These are phyloP conservation scores for Prunus yedoensis DNA, from an alignment of 331 rosid species.

Conservation along the genomic window DNA sequence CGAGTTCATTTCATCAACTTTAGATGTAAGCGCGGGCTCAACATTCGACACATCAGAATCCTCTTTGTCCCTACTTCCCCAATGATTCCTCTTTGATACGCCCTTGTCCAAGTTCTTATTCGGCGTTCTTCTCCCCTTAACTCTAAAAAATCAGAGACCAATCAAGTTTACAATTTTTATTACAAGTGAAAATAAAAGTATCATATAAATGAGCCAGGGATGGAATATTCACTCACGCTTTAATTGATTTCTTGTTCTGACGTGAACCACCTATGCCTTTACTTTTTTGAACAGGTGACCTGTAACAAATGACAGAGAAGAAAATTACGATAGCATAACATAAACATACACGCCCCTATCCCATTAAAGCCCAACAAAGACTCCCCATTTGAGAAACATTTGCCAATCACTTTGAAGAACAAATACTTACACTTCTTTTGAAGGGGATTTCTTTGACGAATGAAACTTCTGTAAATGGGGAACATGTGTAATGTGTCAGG, in stretches of 20 bases:
- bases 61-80: constrained; percentile 58
- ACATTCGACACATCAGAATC: constrained; percentile 57
- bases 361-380: background rate
- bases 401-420: background rate
- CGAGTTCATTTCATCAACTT: constrained; percentile 53
- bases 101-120: constrained; percentile 49
- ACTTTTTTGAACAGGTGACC: constrained; percentile 50
- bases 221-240: constrained; percentile 52
- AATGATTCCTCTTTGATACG: constrained; percentile 33
- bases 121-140: constrained; percentile 58
- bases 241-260: constrained; percentile 39
- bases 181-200: constrained; percentile 9
- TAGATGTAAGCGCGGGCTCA: constrained; percentile 35
- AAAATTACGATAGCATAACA: constrained; percentile 18
- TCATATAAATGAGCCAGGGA: constrained; percentile 21
- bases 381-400: background rate
- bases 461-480: constrained; percentile 58
- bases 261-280: constrained; percentile 37
- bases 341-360: background rate
- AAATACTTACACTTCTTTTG: constrained; percentile 58
- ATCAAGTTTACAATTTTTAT: constrained; percentile 21
- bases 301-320: constrained; percentile 35
- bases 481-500: constrained; percentile 27
- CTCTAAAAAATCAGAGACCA: constrained; percentile 45
- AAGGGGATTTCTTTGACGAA: constrained; percentile 44